Percentiles rank a stretch among this genome's conserved stretches.
Conservation (phyloP, 2,329 filamentous ascomycete genomes). For the Sclerotinia nivalis region DNA sequence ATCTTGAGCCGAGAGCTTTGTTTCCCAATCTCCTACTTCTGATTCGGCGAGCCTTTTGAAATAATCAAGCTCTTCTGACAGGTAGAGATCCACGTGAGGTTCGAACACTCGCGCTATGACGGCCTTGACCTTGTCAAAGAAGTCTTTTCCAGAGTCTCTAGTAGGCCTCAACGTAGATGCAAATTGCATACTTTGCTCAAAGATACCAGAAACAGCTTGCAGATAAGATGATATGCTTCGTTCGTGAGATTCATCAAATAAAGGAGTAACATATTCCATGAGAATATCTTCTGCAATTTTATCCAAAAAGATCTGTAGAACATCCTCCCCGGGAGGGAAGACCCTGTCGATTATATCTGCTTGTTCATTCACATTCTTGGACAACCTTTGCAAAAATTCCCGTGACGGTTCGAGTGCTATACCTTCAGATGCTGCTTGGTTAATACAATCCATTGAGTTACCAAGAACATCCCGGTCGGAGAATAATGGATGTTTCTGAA, state of each 20-base stretch:
- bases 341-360: conserved; percentile 76
- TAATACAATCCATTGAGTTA: conserved; percentile 79
- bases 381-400: conserved; percentile 74
- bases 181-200: conserved; percentile 81
- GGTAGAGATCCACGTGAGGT: conserved; percentile 88
- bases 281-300: conserved; percentile 81
- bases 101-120: conserved; percentile 78
- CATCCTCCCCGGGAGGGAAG: conserved; percentile 69
- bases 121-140: conserved; percentile 64
- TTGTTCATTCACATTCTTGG: conserved; percentile 79
- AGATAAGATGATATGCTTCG: conserved; percentile 75
- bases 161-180: conserved; percentile 69
- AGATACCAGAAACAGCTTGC: conserved; percentile 82
- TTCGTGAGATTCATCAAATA: conserved; percentile 86
- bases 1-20: conserved; percentile 86
- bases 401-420: conserved; percentile 79
- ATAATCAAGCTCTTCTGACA: conserved; percentile 85
- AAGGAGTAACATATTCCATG: conserved; percentile 78
- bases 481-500: conserved; percentile 86
- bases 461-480: conserved; percentile 69
- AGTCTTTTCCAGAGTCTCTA: conserved; percentile 59
- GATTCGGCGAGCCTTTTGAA: conserved; percentile 76
- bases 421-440: conserved; percentile 62
- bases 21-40: conserved; percentile 85
- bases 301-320: conserved; percentile 77